A percentile compares a stretch with the other conserved stretches of the same genome.
These are phyloP conservation scores for Coniella lustricola DNA, from an alignment of 2,329 filamentous ascomycete species.

Conservation along the genomic window DNA sequence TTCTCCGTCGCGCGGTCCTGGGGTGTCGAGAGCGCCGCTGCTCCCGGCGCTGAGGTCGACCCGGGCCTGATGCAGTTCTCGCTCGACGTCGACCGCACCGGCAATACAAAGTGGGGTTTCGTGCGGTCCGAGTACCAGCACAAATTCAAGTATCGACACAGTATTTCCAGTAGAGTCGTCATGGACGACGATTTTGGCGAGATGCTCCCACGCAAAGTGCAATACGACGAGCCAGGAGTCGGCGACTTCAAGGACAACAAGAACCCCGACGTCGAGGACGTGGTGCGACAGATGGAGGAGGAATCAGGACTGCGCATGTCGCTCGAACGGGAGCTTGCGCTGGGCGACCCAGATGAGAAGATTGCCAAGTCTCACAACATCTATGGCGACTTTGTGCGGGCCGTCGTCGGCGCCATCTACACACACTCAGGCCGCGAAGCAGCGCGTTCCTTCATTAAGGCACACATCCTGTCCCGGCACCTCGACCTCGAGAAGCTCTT, in stretches of 20 bases:
- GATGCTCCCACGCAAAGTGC: conserved; percentile 24
- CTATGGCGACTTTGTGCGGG: conserved; percentile 67
- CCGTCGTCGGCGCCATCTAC: conserved; percentile 78
- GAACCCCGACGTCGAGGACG: conserved; percentile 17
- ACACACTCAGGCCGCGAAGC: conserved; percentile 72
- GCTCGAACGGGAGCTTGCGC: conserved; percentile 9
- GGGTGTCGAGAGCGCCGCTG: conserved; percentile 85
- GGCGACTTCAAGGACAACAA: not conserved
- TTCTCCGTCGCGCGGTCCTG: conserved; percentile 71
- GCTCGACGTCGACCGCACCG: conserved; percentile 37
- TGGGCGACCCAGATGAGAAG: conserved; percentile 23
- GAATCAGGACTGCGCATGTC: conserved; percentile 10
- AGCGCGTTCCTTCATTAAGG: conserved; percentile 74
- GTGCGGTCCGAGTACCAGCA: conserved; percentile 40
- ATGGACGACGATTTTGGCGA: conserved; percentile 84
- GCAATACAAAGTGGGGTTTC: conserved; percentile 44
- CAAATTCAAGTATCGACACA: conserved; percentile 54
- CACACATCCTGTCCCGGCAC: conserved; percentile 75
- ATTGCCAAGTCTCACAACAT: conserved; percentile 26
- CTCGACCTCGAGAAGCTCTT: conserved; percentile 74
- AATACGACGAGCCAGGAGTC: not conserved
- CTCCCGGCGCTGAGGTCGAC: conserved; percentile 85
- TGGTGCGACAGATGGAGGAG: conserved; percentile 20
- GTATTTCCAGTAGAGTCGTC: conserved; percentile 69
- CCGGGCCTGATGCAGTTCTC: conserved; percentile 81